Evolutionary conservation across 805 yeast species (phyloP).

Genomic region (Hanseniaspora mollemarum): DNA sequence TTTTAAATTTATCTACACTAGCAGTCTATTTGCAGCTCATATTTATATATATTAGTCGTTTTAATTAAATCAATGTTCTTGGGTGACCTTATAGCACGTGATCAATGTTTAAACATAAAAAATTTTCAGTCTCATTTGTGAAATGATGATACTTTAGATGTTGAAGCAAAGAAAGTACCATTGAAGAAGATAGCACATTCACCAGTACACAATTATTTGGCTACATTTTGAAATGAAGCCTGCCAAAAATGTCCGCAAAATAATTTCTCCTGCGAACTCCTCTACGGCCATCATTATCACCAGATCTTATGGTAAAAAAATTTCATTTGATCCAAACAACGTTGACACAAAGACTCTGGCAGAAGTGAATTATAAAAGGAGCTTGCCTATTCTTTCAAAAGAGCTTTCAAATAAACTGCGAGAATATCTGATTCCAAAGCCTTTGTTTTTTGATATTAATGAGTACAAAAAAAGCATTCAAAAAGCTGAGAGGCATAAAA

Average conservation of each 20-base stretch:
- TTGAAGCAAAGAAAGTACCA: no score
- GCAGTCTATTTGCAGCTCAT: no score
- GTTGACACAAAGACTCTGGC: not conserved
- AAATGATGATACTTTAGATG: not conserved
- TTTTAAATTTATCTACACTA: no score
- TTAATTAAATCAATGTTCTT: no score
- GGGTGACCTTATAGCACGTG: no score
- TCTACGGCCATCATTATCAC: not conserved
- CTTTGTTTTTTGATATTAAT: not conserved
- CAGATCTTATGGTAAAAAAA: not conserved
- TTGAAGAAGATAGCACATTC: not conserved
- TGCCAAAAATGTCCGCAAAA: not conserved
- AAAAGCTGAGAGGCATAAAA: not conserved
- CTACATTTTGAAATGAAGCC: not conserved
- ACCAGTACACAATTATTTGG: no score
- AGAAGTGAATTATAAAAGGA: not conserved
- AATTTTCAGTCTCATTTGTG: no score
- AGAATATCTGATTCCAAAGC: not conserved
- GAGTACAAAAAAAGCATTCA: not conserved
- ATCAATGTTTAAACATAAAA: no score
- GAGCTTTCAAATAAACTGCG: not conserved
- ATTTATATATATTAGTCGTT: no score
- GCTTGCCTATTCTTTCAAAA: constrained; percentile 2
- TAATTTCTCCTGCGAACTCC: not conserved
- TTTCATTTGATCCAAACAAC: not conserved